Base-by-base conservation (phyloP, 2,329 filamentous ascomycete genomes). In the Waltergamsia citrina region DNA sequence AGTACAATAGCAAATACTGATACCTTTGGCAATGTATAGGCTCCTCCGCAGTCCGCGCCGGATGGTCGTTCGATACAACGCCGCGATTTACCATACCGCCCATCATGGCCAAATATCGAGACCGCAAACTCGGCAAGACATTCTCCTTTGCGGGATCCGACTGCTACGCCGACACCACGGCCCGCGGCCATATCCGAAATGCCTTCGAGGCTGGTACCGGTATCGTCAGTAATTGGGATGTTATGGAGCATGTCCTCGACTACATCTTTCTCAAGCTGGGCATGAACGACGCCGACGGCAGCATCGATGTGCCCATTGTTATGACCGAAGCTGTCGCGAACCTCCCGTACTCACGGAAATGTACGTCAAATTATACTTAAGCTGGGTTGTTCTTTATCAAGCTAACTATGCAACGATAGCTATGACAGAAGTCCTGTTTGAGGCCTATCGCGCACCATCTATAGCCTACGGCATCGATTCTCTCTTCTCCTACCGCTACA, bases 281-380 rank as follows among this genome's bases (percentile, higher is more conserved):
- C 5, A 71, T 98, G 46, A 86, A 93, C 43, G 77, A 77, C 12
- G 66, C 67, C 4, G 75, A 81, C 32, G 85, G 85, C 7, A 67
- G 73, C 17, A 77, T 98, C 41, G 86, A 90, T 48, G 69, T 87
- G 48, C 88, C 90, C 2, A 75, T 98, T 39, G 81, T 98, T 45
- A 87, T 98, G 80, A 98, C 92, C 0, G 92, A 98, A 59, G 81
- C 92, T 1, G 78, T 96, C 38, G 92, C 88, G 19, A 96, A 96
- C 56, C 57, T 94, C 39, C 78, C 76, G 10, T 98, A 98, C 53
- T 81, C 87, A 30, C 70, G 88, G 44, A 90, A 85, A 63, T 90
- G 86, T 93, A 62, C 43, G 80, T 7, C 24, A 32, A 21, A 17
- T 4, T 15, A 21, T 29, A 20, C 7, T 27, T 17, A 6, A 6